These are phyloP conservation scores for Conticribra guillardii DNA, from an alignment of 108 stramenopile genomes.

Conservation along the genomic window DNA sequence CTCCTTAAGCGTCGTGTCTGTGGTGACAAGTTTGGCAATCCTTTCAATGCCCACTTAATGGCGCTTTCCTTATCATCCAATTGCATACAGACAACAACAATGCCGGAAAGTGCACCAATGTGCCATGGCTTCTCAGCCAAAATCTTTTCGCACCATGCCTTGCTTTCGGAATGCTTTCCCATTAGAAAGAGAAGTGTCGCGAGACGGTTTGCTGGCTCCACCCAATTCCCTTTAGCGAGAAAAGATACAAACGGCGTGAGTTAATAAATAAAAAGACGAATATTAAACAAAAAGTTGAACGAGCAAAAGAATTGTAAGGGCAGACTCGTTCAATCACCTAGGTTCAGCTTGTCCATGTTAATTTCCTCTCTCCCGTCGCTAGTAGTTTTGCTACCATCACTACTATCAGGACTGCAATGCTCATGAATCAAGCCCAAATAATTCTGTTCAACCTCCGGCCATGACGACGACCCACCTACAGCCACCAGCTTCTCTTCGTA, in stretches of 20 bases:
- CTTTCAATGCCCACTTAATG: slow-evolving; percentile 60
- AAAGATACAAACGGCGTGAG: slow-evolving; percentile 15
- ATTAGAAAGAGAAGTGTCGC: slow-evolving; percentile 71
- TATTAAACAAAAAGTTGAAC: not conserved
- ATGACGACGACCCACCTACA: slow-evolving; percentile 36
- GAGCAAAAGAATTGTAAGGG: too few relatives aligned
- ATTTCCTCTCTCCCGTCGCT: not conserved
- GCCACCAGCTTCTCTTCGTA: slow-evolving; percentile 41
- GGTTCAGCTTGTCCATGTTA: not conserved
- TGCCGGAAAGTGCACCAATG: slow-evolving; percentile 77
- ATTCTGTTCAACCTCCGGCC: slow-evolving; percentile 59
- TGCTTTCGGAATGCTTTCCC: slow-evolving; percentile 62
- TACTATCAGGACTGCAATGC: slow-evolving; percentile 39
- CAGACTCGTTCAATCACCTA: too few relatives aligned
- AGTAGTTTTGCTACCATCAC: not conserved
- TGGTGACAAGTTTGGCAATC: slow-evolving; percentile 54
- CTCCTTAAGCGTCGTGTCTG: slow-evolving; percentile 16
- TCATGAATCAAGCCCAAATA: slow-evolving; percentile 59
- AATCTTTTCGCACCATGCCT: slow-evolving; percentile 62
- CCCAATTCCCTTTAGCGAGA: too few relatives aligned
- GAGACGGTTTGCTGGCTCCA: slow-evolving; percentile 78
- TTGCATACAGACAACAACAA: slow-evolving; percentile 67
- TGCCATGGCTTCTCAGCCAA: slow-evolving; percentile 80
- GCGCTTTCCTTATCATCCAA: slow-evolving; percentile 54
- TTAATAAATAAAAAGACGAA: not conserved